Evolutionary conservation across 306 rosid genomes (phyloP).

Genomic region (Medicago arabica): DNA sequence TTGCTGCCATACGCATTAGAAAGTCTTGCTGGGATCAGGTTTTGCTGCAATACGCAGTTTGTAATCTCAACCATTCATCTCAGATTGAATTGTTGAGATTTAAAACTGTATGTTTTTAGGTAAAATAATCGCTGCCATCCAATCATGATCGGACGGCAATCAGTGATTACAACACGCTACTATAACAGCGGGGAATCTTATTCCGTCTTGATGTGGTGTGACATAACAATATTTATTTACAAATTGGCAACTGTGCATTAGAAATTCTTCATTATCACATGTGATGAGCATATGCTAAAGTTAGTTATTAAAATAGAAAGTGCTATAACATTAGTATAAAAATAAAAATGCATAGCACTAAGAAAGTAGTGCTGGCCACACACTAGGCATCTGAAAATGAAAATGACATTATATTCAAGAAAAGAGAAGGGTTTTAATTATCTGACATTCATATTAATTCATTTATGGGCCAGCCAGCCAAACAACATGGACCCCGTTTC

Average conservation of each 20-base stretch:
- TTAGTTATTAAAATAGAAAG: not conserved
- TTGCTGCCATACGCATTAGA: too few species aligned
- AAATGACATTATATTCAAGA: not conserved
- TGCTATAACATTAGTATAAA: not conserved
- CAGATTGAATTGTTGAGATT: too few species aligned
- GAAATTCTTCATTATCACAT: not conserved
- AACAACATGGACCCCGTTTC: too few species aligned
- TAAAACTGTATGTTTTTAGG: too few species aligned
- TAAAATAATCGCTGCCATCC: too few species aligned
- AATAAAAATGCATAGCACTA: not conserved
- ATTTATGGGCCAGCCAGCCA: not conserved
- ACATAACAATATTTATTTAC: not conserved
- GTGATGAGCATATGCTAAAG: slow-evolving; percentile 15
- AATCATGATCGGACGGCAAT: too few species aligned
- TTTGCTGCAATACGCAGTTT: too few species aligned
- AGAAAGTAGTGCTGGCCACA: not conserved
- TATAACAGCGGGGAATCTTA: too few species aligned
- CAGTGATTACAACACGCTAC: too few species aligned
- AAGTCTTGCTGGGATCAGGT: too few species aligned
- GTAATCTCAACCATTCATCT: too few species aligned
- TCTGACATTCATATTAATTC: not conserved
- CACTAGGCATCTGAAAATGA: not conserved
- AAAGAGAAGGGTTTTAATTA: not conserved
- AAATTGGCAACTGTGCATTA: not conserved
- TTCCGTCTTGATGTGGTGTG: not conserved